Base-by-base conservation (phyloP, 1,284 basidiomycete genomes). In the Leccinum ponderosum region DNA sequence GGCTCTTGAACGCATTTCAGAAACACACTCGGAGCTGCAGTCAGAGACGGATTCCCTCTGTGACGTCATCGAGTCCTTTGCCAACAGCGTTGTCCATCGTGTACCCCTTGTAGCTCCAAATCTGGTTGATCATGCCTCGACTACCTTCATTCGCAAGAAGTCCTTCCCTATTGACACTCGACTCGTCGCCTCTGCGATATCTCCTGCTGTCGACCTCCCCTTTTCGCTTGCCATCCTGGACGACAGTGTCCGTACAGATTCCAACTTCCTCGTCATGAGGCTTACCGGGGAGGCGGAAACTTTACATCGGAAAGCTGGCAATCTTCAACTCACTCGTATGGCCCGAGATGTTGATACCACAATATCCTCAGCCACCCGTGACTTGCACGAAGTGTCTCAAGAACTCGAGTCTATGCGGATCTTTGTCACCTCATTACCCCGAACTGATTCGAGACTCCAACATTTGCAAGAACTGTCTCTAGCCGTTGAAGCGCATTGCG, bases 221-320 rank as follows among this genome's bases (percentile, higher is more conserved):
- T 82, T 93, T 65, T 87, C 91, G 58, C 77, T 87, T 14, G 68
- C 76, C 7, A 74, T 75, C n/a, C 73, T 93, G 17, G 91, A 95
- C 67, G 81, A 82, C 53, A 78, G 77, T 37, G 88, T 94, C 33
- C 87, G 93, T 3, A 74, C 80, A 12, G 87, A 93, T 68, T 84
- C 83, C 25, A 95, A 95, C 70, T 78, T 82, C 6, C 86, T 86
- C 65, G 79, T 85, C 27, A 83, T 91, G 70, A 79, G 79, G 54
- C 80, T 94, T 15, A 80, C 80, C 6, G 85, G 86, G 12, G 80
- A 79, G 25, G 62, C 87, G 25, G 83, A 85, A 61, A 72, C 70
- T 17, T 73, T 91, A 27, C 73, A 79, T 35, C 80, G 81, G 53
- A 80, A 81, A 56, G 73, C 77, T 11, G 73, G 77, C 50, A 80